Conservation (phyloP, 352 stramenopile genomes). For the Globisporangium yorkense region DNA sequence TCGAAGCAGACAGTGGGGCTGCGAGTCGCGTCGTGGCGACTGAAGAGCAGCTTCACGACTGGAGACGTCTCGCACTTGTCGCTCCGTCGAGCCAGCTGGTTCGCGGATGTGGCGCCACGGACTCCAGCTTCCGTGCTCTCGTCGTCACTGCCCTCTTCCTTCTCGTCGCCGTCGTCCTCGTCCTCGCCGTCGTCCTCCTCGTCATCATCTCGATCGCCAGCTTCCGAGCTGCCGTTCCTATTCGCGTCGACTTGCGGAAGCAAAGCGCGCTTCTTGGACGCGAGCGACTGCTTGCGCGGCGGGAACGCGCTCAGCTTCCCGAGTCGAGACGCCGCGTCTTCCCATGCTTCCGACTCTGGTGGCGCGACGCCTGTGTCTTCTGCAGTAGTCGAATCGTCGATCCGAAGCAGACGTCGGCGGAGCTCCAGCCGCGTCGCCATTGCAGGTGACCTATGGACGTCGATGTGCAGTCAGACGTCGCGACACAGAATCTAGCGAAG, state of each 20-base stretch:
- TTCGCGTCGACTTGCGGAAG: not conserved
- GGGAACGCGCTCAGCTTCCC: not conserved
- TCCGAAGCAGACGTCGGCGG: slow-evolving; percentile 33
- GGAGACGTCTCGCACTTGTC: slow-evolving; percentile 30
- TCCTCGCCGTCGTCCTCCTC: slow-evolving; percentile 39
- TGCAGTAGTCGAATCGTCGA: slow-evolving; percentile 14
- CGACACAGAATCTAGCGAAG: too few relatives aligned
- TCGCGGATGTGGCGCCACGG: not conserved
- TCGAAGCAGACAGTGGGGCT: slow-evolving; percentile 85
- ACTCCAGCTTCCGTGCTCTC: slow-evolving; percentile 8
- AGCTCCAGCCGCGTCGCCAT: slow-evolving; percentile 40
- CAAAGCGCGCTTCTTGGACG: not conserved
- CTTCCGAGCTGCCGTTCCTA: slow-evolving; percentile 17
- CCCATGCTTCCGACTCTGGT: not conserved
- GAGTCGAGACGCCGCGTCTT: not conserved
- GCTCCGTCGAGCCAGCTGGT: slow-evolving; percentile 4
- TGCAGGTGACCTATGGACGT: not conserved
- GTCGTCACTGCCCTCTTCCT: slow-evolving; percentile 25
- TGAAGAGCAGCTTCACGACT: slow-evolving; percentile 52
- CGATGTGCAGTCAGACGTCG: too few relatives aligned
- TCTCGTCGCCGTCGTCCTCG: slow-evolving; percentile 38
- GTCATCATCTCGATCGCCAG: slow-evolving; percentile 16
- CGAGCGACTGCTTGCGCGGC: not conserved
- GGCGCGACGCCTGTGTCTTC: too few relatives aligned
- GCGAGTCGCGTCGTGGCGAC: slow-evolving; percentile 35